phyloP scores from a whole-genome alignment of 2,329 filamentous ascomycete genomes.

The Orbilia blumenaviensis region DNA sequence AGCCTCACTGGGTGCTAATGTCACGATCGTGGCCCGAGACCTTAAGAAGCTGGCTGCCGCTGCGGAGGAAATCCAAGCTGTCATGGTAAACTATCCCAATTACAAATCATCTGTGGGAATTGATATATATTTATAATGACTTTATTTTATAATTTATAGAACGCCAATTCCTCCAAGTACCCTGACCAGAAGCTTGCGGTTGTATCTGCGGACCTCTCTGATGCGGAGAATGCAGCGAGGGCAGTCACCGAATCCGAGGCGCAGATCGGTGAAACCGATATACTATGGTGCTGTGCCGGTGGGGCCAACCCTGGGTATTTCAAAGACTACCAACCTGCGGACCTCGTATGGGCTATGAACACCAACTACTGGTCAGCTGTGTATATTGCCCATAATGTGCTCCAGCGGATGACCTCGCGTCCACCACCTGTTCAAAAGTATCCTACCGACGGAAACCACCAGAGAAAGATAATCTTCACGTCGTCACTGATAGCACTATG shows the following conservation, averaged over 20 bases:
- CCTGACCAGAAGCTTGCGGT: constrained; percentile 80
- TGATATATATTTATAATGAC: background rate
- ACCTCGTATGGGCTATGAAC: constrained; percentile 61
- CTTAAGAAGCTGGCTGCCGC: constrained; percentile 76
- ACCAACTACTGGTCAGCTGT: constrained; percentile 62
- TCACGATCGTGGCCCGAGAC: constrained; percentile 85
- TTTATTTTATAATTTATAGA: background rate
- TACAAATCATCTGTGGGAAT: background rate
- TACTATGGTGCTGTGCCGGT: constrained; percentile 87
- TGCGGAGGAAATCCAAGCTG: constrained; percentile 72
- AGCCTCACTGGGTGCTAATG: constrained; percentile 81
- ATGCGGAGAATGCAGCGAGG: constrained; percentile 69
- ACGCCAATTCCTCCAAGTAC: constrained; percentile 68
- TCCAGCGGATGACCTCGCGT: constrained; percentile 59
- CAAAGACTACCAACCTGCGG: constrained; percentile 60
- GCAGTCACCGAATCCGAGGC: constrained; percentile 26
- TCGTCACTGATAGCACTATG: constrained; percentile 79
- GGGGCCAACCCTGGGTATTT: constrained; percentile 58
- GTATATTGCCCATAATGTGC: constrained; percentile 61
- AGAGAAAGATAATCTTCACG: constrained; percentile 86
- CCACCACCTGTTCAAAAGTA: constrained; percentile 62
- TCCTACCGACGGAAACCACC: constrained; percentile 56
- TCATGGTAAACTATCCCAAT: constrained; percentile 39
- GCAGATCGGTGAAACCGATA: constrained; percentile 70
- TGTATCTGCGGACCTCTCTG: constrained; percentile 83